A percentile compares a stretch with the other conserved stretches of the same genome.
phyloP scores from a whole-genome alignment of 306 rosid genomes.

The Rosa lucieae region DNA sequence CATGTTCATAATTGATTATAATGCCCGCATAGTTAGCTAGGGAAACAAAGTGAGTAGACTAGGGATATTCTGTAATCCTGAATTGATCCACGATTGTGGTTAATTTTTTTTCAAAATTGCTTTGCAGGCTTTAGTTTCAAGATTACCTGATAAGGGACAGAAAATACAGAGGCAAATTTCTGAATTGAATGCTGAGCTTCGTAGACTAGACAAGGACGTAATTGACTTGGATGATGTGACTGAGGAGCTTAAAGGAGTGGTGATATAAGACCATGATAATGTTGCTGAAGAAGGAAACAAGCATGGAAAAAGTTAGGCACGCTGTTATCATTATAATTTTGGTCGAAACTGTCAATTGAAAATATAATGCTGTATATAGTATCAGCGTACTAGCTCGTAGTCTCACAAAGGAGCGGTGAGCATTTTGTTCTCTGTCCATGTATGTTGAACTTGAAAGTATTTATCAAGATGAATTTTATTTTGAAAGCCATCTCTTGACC shows the following conservation, averaged over 20 bases:
- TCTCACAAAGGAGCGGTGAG: not conserved
- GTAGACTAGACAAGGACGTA: constrained; percentile 29
- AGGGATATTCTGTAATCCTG: not conserved
- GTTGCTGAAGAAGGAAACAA: constrained; percentile 5
- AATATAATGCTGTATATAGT: not conserved
- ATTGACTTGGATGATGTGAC: constrained; percentile 61
- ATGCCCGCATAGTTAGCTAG: not conserved
- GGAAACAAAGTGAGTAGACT: not conserved
- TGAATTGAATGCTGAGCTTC: constrained; percentile 53
- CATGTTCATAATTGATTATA: not conserved
- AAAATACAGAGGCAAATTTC: constrained; percentile 52
- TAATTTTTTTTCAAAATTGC: not conserved
- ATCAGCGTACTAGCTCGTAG: not conserved
- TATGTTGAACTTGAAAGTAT: not conserved
- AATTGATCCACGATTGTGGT: not conserved
- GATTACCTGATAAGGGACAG: constrained; percentile 76
- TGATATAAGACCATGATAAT: constrained; percentile 39
- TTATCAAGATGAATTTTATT: not conserved
- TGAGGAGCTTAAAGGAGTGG: constrained; percentile 43
- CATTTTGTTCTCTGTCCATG: constrained; percentile 11
- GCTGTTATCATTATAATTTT: not conserved
- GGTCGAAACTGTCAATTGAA: not conserved
- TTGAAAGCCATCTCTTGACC: not conserved
- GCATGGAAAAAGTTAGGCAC: not conserved
- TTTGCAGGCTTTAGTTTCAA: constrained; percentile 62